Base-by-base conservation (phyloP, 495 filamentous ascomycete genomes). In the Xylaria grammica region DNA sequence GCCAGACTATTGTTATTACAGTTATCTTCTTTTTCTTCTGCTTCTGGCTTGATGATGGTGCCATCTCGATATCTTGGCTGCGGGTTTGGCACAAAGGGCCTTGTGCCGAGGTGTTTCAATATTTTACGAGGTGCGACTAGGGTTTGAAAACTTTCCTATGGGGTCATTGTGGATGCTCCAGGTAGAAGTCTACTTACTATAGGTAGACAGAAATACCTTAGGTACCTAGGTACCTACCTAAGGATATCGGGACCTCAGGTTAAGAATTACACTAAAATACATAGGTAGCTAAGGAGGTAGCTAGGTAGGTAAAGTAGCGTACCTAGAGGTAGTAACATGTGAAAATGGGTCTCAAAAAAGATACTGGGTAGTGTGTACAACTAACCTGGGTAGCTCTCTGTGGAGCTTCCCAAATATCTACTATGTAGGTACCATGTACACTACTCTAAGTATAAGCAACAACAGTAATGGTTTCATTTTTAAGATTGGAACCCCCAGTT, bases 291-390 rank as follows among this genome's bases (percentile, higher is more conserved):
- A n/a, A 38, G 20, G 13, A 29, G 11, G 17, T 36, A 27, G 36
- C 10, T n/a, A n/a, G n/a, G n/a, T n/a, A n/a, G n/a, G n/a, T n/a
- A n/a, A n/a, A n/a, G n/a, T n/a, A n/a, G n/a, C n/a, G n/a, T n/a
- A n/a, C n/a, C n/a, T n/a, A n/a, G n/a, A n/a, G n/a, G 22, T 29
- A 15, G 1, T 48, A 17, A 48, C 56, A 59, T 48, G 56, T 59
- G 56, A 59, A 59, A 59, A 59, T 48, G 56, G 56, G 29, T 48
- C 40, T 48, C 11, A 3, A 1, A 34, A 58, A 44, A 57, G 5
- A 24, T 6, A 22, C 6, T 11, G 32, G 24, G 24, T n/a, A 45
- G 9, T 17, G 7, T 9, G n/a, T 4, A 17, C 11, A 9, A 45
- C 20, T 46, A 13, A n/a, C 27, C 24, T 36, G n/a, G 34, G 19